Evolutionary conservation across 495 filamentous ascomycete species (phyloP), one percentile per base, ranked within the genome.

Genomic region (Elaphomyces granulatus): DNA sequence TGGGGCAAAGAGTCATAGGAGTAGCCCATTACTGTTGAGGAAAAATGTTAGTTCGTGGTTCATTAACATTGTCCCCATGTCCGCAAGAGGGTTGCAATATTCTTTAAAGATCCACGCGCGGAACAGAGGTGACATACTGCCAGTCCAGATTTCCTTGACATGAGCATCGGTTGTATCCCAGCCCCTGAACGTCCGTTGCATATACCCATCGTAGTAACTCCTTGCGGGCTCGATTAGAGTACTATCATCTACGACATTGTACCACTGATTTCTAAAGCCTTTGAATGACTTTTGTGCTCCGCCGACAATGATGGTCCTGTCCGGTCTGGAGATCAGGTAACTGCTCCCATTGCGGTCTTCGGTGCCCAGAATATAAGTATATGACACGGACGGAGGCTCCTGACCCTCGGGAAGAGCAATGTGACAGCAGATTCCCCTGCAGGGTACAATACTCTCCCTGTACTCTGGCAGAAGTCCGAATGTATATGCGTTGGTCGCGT

Each of bases 221-320:
- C 69, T 64, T 4, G 76, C 79, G 69, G 75, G 77, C 8, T 57
- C 55, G 20, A 71, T 71, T 21, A 82, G 71, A 2, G 56, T 52
- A 14, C 56, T 45, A 47, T 83, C 72, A 19, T 61, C 57, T 28
- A 58, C 37, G 66, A 46, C 37, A 45, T 58, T n/a, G 61, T 69
- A 55, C 84, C 80, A 55, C 74, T 74, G 32, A 57, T 72, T 16
- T 54, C 69, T 20, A 70, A 72, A 42, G 50, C 75, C 48, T 68
- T 71, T 15, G 53, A 50, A 47, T 66, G 43, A 7, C 3, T 65
- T 59, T 33, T 65, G 61, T 0, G 63, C 70, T 3, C 79, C 58
- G 3, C 79, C 80, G 9, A 82, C 79, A 7, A 82, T 71, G 19
- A 84, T 83, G 26, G 82, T 56, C n/a, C 83, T 71, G 40, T 85